A percentile compares a stretch with the other conserved stretches of the same genome.
phyloP scores from a whole-genome alignment of 1,284 basidiomycete genomes.

The Uromyces viciae-fabae region DNA sequence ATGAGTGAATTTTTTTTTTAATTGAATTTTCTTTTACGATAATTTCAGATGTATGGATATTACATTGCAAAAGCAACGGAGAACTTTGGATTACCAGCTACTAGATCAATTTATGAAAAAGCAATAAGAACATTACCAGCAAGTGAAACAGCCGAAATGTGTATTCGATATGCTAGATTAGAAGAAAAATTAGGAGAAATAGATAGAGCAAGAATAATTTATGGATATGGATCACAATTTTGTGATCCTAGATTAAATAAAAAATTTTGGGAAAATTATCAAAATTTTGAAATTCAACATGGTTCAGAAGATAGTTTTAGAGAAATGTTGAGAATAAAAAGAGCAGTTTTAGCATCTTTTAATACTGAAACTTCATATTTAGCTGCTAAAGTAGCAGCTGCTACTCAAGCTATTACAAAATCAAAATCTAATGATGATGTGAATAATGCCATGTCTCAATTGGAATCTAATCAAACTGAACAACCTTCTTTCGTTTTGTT shows the following conservation, averaged over 20 bases:
- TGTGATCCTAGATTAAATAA: slow-evolving; percentile 77
- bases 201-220: slow-evolving; percentile 81
- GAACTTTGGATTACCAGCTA: slow-evolving; percentile 93
- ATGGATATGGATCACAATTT: slow-evolving; percentile 95
- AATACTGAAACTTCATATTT: slow-evolving; percentile 75
- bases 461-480: too few species aligned
- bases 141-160: slow-evolving; percentile 94
- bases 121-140: slow-evolving; percentile 92
- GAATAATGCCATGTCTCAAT: too few species aligned
- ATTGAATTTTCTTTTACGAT: neutral
- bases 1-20: neutral
- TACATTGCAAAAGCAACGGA: slow-evolving; percentile 96
- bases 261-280: slow-evolving; percentile 40
- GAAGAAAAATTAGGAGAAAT: slow-evolving; percentile 98
- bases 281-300: slow-evolving; percentile 31
- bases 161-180: slow-evolving; percentile 86
- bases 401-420: slow-evolving; percentile 58
- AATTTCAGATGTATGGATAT: slow-evolving; percentile 81
- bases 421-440: slow-evolving; percentile 4
- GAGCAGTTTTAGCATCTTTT: slow-evolving; percentile 95
- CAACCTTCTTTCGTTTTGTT: slow-evolving; percentile 47
- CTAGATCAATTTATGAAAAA: slow-evolving; percentile 91
- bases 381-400: slow-evolving; percentile 57
- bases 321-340: slow-evolving; percentile 74
- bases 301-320: slow-evolving; percentile 24